A percentile compares a stretch with the other conserved stretches of the same genome.
phyloP scores from a whole-genome alignment of 179 eudicot genomes.

The Silene coronaria region DNA sequence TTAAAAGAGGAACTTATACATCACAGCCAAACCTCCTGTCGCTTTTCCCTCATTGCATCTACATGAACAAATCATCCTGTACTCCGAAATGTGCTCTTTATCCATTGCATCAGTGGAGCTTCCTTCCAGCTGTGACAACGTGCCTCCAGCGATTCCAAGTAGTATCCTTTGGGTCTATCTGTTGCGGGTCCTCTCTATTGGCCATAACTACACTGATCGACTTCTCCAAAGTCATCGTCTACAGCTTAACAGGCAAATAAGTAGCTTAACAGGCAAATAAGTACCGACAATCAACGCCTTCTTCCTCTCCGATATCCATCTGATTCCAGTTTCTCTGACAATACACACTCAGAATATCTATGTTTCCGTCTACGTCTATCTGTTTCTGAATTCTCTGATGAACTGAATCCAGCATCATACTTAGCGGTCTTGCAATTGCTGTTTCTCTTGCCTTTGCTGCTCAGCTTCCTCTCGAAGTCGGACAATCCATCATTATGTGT shows the following conservation, averaged over 20 bases:
- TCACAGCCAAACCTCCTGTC: not conserved
- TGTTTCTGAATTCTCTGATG: conserved; percentile 31
- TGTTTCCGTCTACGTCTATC: conserved; percentile 26
- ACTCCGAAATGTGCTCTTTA: not conserved
- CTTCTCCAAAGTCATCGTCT: not conserved
- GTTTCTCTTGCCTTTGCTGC: conserved; percentile 13
- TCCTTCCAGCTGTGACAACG: not conserved
- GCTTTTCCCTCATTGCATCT: not conserved
- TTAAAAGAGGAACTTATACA: too few species aligned
- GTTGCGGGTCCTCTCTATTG: not conserved
- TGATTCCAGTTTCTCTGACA: conserved; percentile 6
- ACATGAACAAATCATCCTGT: not conserved
- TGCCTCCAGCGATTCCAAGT: not conserved
- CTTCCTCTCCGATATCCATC: not conserved
- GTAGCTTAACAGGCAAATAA: not conserved
- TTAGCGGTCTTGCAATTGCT: conserved; percentile 4
- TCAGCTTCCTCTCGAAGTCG: conserved; percentile 16
- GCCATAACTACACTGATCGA: not conserved
- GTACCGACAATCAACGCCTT: not conserved
- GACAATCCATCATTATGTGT: conserved; percentile 7
- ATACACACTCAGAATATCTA: conserved; percentile 10
- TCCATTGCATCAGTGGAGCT: not conserved
- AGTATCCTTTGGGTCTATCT: not conserved
- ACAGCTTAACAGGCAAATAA: not conserved
- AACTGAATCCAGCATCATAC: conserved; percentile 20